Evolutionary conservation across 164 flowering plant species (phyloP).

Genomic region (Nymphaea colorata): DNA sequence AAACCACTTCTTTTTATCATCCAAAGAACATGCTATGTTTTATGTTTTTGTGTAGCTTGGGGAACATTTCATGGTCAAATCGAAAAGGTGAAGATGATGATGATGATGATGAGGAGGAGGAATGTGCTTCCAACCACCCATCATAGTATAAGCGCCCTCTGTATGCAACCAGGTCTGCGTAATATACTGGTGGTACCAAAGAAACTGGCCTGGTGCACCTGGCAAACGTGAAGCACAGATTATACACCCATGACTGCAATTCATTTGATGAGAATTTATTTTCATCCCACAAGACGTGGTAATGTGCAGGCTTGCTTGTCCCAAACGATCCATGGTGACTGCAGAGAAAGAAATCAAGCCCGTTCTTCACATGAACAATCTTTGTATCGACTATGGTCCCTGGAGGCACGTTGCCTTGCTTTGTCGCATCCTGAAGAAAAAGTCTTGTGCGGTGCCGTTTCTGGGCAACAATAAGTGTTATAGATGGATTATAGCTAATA

Average conservation of each 20-base stretch:
- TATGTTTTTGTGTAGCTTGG: conserved; percentile 28
- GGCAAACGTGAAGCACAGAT: conserved; percentile 70
- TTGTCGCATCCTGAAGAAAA: conserved; percentile 23
- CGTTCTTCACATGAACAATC: conserved; percentile 47
- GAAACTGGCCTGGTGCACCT: conserved; percentile 80
- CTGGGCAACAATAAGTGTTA: conserved; percentile 63
- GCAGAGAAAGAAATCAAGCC: conserved; percentile 68
- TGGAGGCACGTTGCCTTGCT: conserved; percentile 44
- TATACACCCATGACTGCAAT: conserved; percentile 55
- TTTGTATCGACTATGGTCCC: conserved; percentile 69
- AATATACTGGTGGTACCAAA: conserved; percentile 71
- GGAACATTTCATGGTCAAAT: conserved; percentile 11
- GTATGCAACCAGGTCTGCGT: conserved; percentile 69
- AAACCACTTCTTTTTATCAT: conserved; percentile 24
- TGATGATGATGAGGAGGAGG: conserved; percentile 12
- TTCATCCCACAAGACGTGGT: conserved; percentile 62
- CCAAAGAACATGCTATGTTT: conserved; percentile 45
- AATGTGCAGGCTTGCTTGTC: conserved; percentile 82
- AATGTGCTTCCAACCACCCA: conserved; percentile 15
- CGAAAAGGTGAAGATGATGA: conserved; percentile 12
- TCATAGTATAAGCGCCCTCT: conserved; percentile 62
- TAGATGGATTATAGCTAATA: conserved; percentile 29
- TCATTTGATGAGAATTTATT: conserved; percentile 44
- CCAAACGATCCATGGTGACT: conserved; percentile 65
- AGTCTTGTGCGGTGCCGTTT: conserved; percentile 70